Base-by-base conservation (phyloP, 148 eudicot genomes). In the Rhododendron henanense region DNA sequence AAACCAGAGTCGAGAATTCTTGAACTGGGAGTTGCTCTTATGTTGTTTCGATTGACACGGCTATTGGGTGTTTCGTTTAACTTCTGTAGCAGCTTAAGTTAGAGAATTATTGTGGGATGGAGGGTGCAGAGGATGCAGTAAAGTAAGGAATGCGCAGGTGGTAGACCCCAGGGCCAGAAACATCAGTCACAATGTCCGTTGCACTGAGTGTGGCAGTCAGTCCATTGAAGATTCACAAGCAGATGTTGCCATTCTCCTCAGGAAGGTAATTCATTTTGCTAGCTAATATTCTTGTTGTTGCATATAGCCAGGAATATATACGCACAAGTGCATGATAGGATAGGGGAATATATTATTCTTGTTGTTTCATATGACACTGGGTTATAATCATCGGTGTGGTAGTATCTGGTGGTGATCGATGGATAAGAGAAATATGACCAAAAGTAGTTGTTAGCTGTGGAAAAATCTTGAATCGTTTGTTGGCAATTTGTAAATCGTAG, bases 191-290 rank as follows among this genome's bases (percentile, higher is more conserved):
- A 96, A 96, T 90, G 98, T 96, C 9, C 91, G 98, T 48, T 96
- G 98, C 86, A 94, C 96, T 13, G 98, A 96, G 79, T 96, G 98
- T 91, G 98, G 99, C 16, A 94, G 98, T 91, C 99, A 95, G 92
- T 96, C 99, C 86, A 96, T 96, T 87, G 99, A 96, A 90, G 98
- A 95, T 67, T 96, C 99, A 11, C 99, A 96, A 92, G 99, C 99
- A 81, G 99, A 96, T 82, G 85, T 96, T 87, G 99, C 99, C 83
- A 91, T 96, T 89, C 94, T 95, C 50, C 97, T 96, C 41, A 90
- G 99, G 81, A 96, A 94, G 98, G 99, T 96, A 65, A 9, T 65
- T 65, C 71, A 9, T 65, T 65, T 65, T 65, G 28, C 28, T 65
- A n/a, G n/a, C 31, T 65, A 2, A 23, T n/a, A 9, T 65, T n/a